These are phyloP conservation scores for Cryptosporidium meleagridis DNA, from an alignment of 169 alveolate species.

Conservation along the genomic window DNA sequence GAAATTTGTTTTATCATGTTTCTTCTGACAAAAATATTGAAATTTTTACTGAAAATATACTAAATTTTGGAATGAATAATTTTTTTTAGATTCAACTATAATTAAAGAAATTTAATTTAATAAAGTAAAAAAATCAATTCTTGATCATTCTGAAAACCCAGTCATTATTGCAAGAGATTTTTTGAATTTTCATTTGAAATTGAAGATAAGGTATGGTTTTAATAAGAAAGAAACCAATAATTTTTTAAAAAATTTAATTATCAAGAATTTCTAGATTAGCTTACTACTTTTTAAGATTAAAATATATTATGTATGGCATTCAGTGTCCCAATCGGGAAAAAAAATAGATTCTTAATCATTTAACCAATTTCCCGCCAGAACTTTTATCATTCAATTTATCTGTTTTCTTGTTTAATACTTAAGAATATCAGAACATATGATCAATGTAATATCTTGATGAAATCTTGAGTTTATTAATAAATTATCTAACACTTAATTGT, in stretches of 20 bases:
- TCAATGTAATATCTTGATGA: not conserved
- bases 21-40: constrained; percentile 1
- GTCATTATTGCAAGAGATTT: not conserved
- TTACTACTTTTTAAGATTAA: not conserved
- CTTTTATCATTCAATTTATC: not conserved
- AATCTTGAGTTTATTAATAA: not conserved
- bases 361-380: constrained; percentile 2
- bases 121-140: not conserved
- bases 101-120: not conserved
- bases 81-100: not conserved
- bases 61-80: constrained; percentile 28
- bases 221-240: not conserved
- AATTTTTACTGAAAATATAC: not conserved
- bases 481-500: not conserved
- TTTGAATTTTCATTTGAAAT: not conserved
- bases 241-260: not conserved
- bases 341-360: not conserved
- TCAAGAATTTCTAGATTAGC: constrained; percentile 22
- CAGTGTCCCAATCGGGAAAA: constrained; percentile 2
- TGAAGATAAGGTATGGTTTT: not conserved
- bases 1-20: not conserved
- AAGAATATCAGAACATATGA: not conserved
- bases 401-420: not conserved
- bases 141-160: not conserved
- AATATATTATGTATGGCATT: not conserved